Evolutionary conservation across 2,329 filamentous ascomycete species (phyloP).

Genomic region (Fusarium sp.): DNA sequence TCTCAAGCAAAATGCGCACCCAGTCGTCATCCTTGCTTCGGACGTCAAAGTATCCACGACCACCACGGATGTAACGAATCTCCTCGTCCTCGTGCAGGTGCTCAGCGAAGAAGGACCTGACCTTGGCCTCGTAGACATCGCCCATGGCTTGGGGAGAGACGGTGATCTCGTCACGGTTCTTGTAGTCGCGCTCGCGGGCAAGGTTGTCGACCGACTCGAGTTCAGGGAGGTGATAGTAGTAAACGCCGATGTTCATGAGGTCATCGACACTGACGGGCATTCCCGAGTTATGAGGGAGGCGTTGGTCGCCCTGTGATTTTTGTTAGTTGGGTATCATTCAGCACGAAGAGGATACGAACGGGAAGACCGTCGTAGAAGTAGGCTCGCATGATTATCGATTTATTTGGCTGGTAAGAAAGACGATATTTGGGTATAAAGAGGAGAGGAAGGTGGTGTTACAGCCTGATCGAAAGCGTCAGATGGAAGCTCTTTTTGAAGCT

Average conservation of each 20-base stretch:
- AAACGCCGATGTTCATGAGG: conserved; percentile 80
- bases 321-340: conserved; percentile 12
- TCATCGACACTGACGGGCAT: conserved; percentile 71
- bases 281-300: conserved; percentile 88
- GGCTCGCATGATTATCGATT: conserved; percentile 60
- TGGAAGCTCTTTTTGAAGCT: conserved; percentile 20
- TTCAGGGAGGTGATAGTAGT: conserved; percentile 76
- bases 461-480: conserved; percentile 1
- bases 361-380: conserved; percentile 68
- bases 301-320: conserved; percentile 83
- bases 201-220: conserved; percentile 77
- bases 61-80: conserved; percentile 92
- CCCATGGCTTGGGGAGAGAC: conserved; percentile 90
- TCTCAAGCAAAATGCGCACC: conserved; percentile 86
- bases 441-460: not conserved
- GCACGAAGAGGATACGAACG: conserved; percentile 52
- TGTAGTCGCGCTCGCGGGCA: conserved; percentile 82
- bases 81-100: conserved; percentile 99
- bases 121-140: conserved; percentile 89
- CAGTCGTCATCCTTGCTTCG: conserved; percentile 84
- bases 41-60: conserved; percentile 93
- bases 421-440: not conserved
- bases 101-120: conserved; percentile 93
- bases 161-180: conserved; percentile 92
- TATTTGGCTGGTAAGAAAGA: not conserved